Conservation (phyloP, 202 grass and related monocot genomes). For the Dendrocalamus latiflorus region DNA sequence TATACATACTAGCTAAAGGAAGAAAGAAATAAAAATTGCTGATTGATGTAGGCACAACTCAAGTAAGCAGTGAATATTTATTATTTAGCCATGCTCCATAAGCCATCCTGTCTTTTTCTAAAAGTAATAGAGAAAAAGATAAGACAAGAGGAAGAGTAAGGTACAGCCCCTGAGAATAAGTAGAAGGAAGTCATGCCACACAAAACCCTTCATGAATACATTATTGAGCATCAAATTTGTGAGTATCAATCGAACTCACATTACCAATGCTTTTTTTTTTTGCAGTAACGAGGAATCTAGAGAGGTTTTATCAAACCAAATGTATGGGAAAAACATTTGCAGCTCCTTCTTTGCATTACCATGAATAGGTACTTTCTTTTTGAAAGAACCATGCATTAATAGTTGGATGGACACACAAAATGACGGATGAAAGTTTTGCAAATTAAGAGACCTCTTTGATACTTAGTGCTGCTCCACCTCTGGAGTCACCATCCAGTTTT, state of each 20-base stretch:
- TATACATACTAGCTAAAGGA: no score
- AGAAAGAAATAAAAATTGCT: no score
- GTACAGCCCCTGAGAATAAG: neutral
- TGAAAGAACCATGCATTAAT: neutral
- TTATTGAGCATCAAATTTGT: neutral
- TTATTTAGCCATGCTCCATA: no score
- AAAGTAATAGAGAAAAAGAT: no score
- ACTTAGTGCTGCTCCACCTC: no score
- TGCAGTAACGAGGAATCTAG: neutral
- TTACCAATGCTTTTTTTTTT: neutral
- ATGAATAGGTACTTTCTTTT: neutral
- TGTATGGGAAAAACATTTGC: neutral
- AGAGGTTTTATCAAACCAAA: neutral
- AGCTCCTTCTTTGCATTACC: neutral
- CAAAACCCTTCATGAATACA: neutral
- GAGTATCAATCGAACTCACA: neutral
- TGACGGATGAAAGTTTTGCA: neutral
- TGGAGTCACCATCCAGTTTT: no score
- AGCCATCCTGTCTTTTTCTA: no score
- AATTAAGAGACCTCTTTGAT: neutral
- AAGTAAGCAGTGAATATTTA: no score
- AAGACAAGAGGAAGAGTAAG: no score
- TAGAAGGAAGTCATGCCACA: slow-evolving; percentile 9
- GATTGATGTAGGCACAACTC: no score
- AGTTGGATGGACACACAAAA: slow-evolving; percentile 7